Percentiles rank a stretch among this genome's conserved stretches.
These are phyloP conservation scores for Ajuga reptans DNA, from an alignment of 305 asterid genomes.

Conservation along the genomic window DNA sequence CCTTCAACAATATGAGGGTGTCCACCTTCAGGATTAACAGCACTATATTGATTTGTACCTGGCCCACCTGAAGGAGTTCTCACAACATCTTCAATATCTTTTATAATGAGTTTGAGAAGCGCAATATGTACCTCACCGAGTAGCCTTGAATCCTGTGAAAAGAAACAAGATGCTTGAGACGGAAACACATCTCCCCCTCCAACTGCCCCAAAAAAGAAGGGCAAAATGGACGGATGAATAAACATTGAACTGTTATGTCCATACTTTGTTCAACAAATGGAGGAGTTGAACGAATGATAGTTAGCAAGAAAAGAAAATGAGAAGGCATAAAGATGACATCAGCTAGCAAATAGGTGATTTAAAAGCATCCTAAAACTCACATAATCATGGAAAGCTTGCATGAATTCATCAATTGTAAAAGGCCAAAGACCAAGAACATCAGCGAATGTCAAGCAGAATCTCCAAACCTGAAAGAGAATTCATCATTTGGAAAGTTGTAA, in stretches of 20 bases:
- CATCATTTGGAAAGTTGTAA: constrained; percentile 17
- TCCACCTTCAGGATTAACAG: constrained; percentile 95
- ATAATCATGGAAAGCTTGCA: constrained; percentile 89
- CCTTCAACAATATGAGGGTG: constrained; percentile 96
- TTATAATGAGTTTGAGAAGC: constrained; percentile 65
- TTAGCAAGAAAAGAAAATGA: not conserved
- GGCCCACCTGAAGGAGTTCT: constrained; percentile 97
- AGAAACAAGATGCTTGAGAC: constrained; percentile 11
- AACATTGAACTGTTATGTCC: not conserved
- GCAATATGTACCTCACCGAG: constrained; percentile 80
- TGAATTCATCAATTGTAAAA: constrained; percentile 86
- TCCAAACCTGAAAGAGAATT: constrained; percentile 75
- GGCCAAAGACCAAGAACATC: constrained; percentile 98
- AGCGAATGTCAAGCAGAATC: constrained; percentile 86
- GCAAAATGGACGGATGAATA: not conserved
- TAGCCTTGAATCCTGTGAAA: constrained; percentile 79
- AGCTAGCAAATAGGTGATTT: not conserved
- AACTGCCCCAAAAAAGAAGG: not conserved
- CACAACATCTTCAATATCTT: constrained; percentile 94
- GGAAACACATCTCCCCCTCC: not conserved
- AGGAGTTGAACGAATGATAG: not conserved
- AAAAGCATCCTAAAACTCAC: constrained; percentile 46
- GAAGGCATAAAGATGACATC: not conserved
- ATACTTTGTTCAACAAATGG: not conserved
- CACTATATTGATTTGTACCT: constrained; percentile 94